Evolutionary conservation across 768 basidiomycete genomes (phyloP), one percentile per base, ranked within the genome.

Genomic region (Lactarius akahatsu): DNA sequence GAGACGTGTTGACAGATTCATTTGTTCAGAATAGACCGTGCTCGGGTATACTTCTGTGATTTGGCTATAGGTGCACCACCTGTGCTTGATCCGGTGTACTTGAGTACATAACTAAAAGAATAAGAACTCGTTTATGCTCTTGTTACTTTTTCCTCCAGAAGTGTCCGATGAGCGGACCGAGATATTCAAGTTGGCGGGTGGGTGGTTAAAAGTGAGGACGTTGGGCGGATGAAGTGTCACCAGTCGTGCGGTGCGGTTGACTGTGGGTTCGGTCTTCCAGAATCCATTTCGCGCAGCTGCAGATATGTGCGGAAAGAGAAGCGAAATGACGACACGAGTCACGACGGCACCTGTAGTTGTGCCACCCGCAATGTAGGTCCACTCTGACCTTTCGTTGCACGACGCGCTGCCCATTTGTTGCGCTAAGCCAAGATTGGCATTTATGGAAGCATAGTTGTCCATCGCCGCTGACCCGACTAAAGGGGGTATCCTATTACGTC

Each of bases 11-110:
- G 60, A 66, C 43, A 38, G 36, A 8, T 10, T 5, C 26, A 36
- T 9, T 23, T 34, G 18, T 6, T 52, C 36, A 55, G 59, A 47
- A 18, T n/a, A 15, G 26, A 23, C 43, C 7, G 10, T 54, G 3
- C 56, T 62, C 54, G 45, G 55, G 43, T 66, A 61, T 62, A 45
- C 60, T 61, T 26, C 60, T 43, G 38, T 57, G 45, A 52, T 62
- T 50, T 57, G 65, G 60, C 55, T 36, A 58, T 54, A 23, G 65
- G 65, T 62, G 61, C 50, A 62, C 16, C 28, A 38, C 61, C 65
- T 61, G 59, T 56, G 60, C 54, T 66, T n/a, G 45, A 62, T 52
- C 61, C 61, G 20, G 61, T 66, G 60, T 62, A 52, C 56, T 66
- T 62, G 65, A 23, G 60, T 61, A 61, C 23, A 60, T 34, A 26